Conservation (phyloP, 495 filamentous ascomycete species). For the Neurospora discreta region DNA sequence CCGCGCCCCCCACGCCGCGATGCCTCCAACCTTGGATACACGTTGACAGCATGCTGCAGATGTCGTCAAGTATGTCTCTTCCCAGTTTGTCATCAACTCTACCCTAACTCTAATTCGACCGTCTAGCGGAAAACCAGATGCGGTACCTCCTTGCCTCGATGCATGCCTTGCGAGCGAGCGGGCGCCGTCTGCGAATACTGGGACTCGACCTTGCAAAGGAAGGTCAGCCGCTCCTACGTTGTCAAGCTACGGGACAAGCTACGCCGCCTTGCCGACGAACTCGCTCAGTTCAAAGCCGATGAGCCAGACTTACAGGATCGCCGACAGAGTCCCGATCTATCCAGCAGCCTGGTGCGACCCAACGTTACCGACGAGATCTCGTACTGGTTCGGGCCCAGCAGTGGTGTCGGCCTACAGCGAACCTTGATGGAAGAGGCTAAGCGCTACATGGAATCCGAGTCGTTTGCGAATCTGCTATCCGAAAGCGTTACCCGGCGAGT, state of each 20-base stretch:
- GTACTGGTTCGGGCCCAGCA: conserved; percentile 81
- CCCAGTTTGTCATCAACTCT: background rate
- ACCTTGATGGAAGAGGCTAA: conserved; percentile 93
- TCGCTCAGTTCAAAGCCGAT: conserved; percentile 50
- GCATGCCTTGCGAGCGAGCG: conserved; percentile 83
- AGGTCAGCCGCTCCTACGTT: conserved; percentile 76
- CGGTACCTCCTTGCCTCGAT: conserved; percentile 80
- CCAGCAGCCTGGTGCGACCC: conserved; percentile 70
- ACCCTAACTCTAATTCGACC: background rate
- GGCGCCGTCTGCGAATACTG: conserved; percentile 87
- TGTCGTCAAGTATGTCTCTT: conserved; percentile 57
- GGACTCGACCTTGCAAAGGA: conserved; percentile 68
- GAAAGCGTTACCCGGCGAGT: conserved; percentile 34
- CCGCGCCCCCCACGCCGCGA: conserved; percentile 21
- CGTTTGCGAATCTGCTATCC: conserved; percentile 79
- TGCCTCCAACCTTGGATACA: conserved; percentile 58
- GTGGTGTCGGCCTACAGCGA: conserved; percentile 86
- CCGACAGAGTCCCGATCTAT: conserved; percentile 71
- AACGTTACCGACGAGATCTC: conserved; percentile 68
- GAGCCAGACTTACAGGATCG: conserved; percentile 49
- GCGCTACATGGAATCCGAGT: conserved; percentile 69
- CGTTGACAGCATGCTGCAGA: conserved; percentile 75
- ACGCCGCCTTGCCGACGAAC: conserved; percentile 62
- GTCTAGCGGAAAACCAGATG: conserved; percentile 83
- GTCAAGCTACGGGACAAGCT: conserved; percentile 77